phyloP scores from a whole-genome alignment of 306 rosid species.

The Vigna hirtella region DNA sequence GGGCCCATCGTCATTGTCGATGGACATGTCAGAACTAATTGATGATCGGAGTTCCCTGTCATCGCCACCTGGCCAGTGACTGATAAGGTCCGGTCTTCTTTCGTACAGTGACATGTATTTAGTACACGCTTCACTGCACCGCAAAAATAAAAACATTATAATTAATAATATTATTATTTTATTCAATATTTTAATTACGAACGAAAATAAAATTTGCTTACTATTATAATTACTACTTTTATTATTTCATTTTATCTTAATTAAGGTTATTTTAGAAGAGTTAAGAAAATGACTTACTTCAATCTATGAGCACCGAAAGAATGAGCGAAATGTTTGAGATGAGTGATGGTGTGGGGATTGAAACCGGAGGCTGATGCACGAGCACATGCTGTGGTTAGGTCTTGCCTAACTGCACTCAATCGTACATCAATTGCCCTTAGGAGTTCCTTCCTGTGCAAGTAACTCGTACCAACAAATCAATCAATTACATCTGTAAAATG shows the following conservation, averaged over 20 bases:
- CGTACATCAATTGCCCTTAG: constrained; percentile 93
- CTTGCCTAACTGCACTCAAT: constrained; percentile 80
- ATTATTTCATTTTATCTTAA: too few species aligned
- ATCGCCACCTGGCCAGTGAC: constrained; percentile 61
- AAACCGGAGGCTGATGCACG: constrained; percentile 93
- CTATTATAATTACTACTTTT: too few species aligned
- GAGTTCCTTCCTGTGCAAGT: constrained; percentile 82
- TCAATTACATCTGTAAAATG: background rate
- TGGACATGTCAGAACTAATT: constrained; percentile 91
- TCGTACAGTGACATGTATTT: constrained; percentile 64
- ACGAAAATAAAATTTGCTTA: background rate
- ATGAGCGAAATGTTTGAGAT: constrained; percentile 80
- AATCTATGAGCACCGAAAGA: constrained; percentile 77
- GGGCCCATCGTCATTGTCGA: constrained; percentile 75
- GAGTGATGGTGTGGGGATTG: constrained; percentile 68
- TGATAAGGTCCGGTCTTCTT: constrained; percentile 75
- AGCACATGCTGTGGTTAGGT: constrained; percentile 76
- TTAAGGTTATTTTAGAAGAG: too few species aligned
- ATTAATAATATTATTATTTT: background rate
- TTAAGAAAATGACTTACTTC: constrained; percentile 48
- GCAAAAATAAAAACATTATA: background rate
- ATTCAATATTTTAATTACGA: too few species aligned
- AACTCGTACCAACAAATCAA: constrained; percentile 6
- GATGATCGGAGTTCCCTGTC: constrained; percentile 78
- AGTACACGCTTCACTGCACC: constrained; percentile 82